These are phyloP conservation scores for Daedaleopsis sinensis DNA, from an alignment of 768 basidiomycete species.

Conservation along the genomic window DNA sequence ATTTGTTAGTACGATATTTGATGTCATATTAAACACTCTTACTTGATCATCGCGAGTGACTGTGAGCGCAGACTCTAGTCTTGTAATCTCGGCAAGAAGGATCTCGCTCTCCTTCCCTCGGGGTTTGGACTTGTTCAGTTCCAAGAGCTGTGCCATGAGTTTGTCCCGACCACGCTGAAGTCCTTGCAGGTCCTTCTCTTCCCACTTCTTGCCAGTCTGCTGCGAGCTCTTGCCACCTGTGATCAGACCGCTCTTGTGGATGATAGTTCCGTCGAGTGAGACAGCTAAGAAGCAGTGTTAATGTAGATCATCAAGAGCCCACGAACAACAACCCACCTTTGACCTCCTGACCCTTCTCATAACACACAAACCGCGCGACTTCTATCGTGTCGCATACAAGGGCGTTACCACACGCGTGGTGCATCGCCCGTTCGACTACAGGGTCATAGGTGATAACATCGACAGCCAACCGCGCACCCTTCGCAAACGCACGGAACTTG, in stretches of 20 bases:
- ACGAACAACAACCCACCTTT: slow-evolving; percentile 64
- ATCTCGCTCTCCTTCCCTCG: slow-evolving; percentile 84
- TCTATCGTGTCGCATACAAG: slow-evolving; percentile 97
- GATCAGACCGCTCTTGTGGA: slow-evolving; percentile 96
- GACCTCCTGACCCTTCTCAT: slow-evolving; percentile 94
- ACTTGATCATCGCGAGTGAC: slow-evolving; percentile 86
- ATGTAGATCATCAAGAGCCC: neutral
- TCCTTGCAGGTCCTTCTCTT: slow-evolving; percentile 88
- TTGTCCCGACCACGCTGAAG: slow-evolving; percentile 68
- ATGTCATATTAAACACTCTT: slow-evolving; percentile 7
- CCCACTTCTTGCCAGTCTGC: slow-evolving; percentile 83
- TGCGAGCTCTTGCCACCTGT: slow-evolving; percentile 90
- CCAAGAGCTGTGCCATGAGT: slow-evolving; percentile 74
- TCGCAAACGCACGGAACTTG: slow-evolving; percentile 90
- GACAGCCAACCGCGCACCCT: slow-evolving; percentile 64
- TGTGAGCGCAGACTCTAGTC: slow-evolving; percentile 76
- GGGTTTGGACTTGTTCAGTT: slow-evolving; percentile 83
- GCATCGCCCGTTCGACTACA: slow-evolving; percentile 90
- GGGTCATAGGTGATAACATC: slow-evolving; percentile 68
- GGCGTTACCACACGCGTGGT: slow-evolving; percentile 94
- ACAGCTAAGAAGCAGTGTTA: slow-evolving; percentile 62
- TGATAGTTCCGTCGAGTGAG: slow-evolving; percentile 94
- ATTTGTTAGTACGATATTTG: neutral
- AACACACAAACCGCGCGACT: slow-evolving; percentile 86
- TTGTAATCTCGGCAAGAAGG: slow-evolving; percentile 72